Percentiles rank a stretch among this genome's conserved stretches.
Conservation (phyloP, 768 basidiomycete species). For the Suillus fuscotomentosus region DNA sequence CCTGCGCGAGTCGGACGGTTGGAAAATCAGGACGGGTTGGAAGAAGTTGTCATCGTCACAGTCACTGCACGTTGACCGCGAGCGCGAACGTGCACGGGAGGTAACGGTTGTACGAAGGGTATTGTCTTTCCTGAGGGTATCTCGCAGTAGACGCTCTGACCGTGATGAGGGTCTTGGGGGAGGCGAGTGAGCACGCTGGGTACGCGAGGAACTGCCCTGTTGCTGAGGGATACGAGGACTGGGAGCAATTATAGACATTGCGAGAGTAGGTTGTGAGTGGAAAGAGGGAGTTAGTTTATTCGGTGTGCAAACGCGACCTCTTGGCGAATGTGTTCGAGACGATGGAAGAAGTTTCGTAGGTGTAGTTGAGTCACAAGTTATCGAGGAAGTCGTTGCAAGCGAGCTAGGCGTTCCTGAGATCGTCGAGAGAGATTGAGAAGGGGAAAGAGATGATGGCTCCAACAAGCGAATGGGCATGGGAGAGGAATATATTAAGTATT, state of each 20-base stretch:
- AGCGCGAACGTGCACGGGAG: slow-evolving; percentile 16
- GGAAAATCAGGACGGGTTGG: slow-evolving; percentile 26
- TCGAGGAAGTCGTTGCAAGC: not conserved
- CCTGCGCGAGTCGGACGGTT: slow-evolving; percentile 14
- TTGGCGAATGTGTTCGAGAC: slow-evolving; percentile 15
- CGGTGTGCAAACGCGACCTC: slow-evolving; percentile 12
- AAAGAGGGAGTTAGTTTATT: slow-evolving; percentile 9
- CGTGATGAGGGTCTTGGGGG: slow-evolving; percentile 44
- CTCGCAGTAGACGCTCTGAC: slow-evolving; percentile 54
- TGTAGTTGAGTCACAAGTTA: not conserved
- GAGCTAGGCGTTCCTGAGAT: not conserved
- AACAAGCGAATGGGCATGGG: slow-evolving; percentile 6
- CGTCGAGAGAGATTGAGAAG: slow-evolving; percentile 1
- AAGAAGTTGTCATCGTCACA: slow-evolving; percentile 28
- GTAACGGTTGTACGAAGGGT: slow-evolving; percentile 33
- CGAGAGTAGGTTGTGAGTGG: slow-evolving; percentile 30
- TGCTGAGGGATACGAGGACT: slow-evolving; percentile 14
- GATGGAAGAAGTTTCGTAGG: slow-evolving; percentile 12
- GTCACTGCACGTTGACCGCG: slow-evolving; percentile 23
- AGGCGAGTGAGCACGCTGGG: slow-evolving; percentile 14
- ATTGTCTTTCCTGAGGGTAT: slow-evolving; percentile 52
- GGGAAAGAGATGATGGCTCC: slow-evolving; percentile 6
- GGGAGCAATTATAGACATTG: slow-evolving; percentile 31
- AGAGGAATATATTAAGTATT: slow-evolving; percentile 1
- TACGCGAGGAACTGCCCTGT: slow-evolving; percentile 8